Base-by-base conservation (phyloP, 2,329 filamentous ascomycete species). In the Aspergillus thermomutatus region DNA sequence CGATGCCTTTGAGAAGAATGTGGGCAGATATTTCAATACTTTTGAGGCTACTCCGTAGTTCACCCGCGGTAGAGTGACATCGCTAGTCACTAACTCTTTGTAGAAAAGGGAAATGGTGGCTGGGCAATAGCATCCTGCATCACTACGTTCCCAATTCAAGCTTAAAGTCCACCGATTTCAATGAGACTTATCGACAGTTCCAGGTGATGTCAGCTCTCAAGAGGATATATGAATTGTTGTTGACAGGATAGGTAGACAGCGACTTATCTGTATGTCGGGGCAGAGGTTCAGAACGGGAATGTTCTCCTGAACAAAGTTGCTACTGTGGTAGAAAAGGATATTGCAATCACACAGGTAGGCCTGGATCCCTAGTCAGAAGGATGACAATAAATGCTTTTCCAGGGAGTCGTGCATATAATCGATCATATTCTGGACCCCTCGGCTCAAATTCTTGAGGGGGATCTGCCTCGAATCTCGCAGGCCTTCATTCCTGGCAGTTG, bases 1-100 rank as follows among this genome's bases (percentile, higher is more conserved):
- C 37, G 59, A 62, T 3, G 69, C 69, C 9, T 72, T 73, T 49
- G 31, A 52, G 4, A 61, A 64, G 17, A 59, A 68, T 28, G 71
- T 67, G 0, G 66, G 67, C 1, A 40, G 63, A 34, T 71, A 71
- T 53, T 70, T 50, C 9, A 14, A 37, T 10, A 41, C 46, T 1
- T 57, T 57, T 6, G 26, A 34, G 11, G n/a, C 25, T 0, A 57
- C 47, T 1, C 55, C 55, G 55, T 56, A n/a, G n/a, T n/a, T n/a
- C n/a, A n/a, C n/a, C n/a, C n/a, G n/a, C n/a, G n/a, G n/a, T n/a
- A n/a, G n/a, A n/a, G n/a, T n/a, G n/a, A n/a, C n/a, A n/a, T n/a
- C n/a, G 41, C 48, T 19, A 26, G 19, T 4, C 1, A 14, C 25
- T 11, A 2, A 10, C 25, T 23, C 2, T 26, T 2, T 1, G 1